Conservation (phyloP, 352 stramenopile species). For the Pelagophyceae sp. region DNA sequence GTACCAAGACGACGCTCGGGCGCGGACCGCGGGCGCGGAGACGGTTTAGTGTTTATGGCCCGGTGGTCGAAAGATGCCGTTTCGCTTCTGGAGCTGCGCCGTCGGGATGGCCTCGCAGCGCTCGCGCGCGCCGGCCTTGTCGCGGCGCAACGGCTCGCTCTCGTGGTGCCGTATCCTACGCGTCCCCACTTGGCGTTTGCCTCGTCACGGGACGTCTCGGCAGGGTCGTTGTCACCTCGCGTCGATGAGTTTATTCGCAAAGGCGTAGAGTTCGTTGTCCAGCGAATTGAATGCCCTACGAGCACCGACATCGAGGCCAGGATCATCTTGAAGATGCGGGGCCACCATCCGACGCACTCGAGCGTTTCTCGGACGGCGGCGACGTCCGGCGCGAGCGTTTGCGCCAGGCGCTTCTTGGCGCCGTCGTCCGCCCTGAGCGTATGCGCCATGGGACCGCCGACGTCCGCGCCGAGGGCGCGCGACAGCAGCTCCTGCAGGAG, state of each 20-base stretch:
- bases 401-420: slow-evolving; percentile 1
- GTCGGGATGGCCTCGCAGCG: not conserved
- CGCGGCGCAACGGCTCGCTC: no score
- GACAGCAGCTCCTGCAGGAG: not conserved
- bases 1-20: no score
- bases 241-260: not conserved
- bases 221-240: not conserved
- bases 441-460: not conserved
- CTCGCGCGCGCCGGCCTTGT: no score
- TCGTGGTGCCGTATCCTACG: no score
- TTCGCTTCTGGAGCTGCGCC: not conserved
- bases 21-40: no score
- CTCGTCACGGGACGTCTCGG: no score
- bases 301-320: no score
- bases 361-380: not conserved
- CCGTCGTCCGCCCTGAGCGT: not conserved
- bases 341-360: no score
- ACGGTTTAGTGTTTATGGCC: slow-evolving; percentile 11
- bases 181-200: no score
- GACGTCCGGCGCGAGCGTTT: not conserved
- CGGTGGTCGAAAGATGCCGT: slow-evolving; percentile 8
- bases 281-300: no score
- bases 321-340: no score
- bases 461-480: not conserved
- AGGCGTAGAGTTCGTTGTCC: slow-evolving; percentile 4